Base-by-base conservation (phyloP, 164 flowering plant genomes). In the Liriodendron chinense region DNA sequence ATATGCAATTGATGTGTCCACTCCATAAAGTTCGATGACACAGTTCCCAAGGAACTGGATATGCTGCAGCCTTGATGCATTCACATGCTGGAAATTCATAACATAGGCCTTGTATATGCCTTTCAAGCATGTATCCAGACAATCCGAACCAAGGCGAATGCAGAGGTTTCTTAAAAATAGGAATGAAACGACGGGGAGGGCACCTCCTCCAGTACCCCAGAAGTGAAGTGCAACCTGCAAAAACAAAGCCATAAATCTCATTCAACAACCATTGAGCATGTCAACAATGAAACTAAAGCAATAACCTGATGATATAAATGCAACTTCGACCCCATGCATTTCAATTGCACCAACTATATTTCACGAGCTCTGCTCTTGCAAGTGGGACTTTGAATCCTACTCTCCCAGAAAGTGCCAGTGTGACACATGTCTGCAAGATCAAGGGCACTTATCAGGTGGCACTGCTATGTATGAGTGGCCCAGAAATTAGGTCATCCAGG, bases 131-230 rank as follows among this genome's bases (percentile, higher is more conserved):
- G 88, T 89, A 77, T 94, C 96, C 49, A 92, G 57, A 77, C 94
- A 90, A 79, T 91, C 96, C 53, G 98, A 84, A 75, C 98, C 98
- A 72, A 92, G 82, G n/a, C 92, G 88, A 66, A 94, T 79, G 77
- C 97, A 96, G 50, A 91, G 67, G 72, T 91, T 97, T 83, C 97
- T 88, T 20, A 96, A 22, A 80, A 96, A 94, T 7, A 94, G 86
- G 76, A 92, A 89, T 26, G 98, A 89, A 72, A 83, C 90, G 77
- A 89, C 87, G 22, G 99, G 91, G 65, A 94, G 94, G 63, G 94
- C 91, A 78, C 97, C 97, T 66, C 89, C 91, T 21, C 97, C 97
- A 26, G 97, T 89, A 59, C 99, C 94, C 99, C 97, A 94, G 82
- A 92, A 96, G 78, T 96, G 98, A 78, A 96, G 88, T 70, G 84